A percentile compares a stretch with the other conserved stretches of the same genome.
These are phyloP conservation scores for Ehretia macrophylla DNA, from an alignment of 257 asterid genomes.

Conservation along the genomic window DNA sequence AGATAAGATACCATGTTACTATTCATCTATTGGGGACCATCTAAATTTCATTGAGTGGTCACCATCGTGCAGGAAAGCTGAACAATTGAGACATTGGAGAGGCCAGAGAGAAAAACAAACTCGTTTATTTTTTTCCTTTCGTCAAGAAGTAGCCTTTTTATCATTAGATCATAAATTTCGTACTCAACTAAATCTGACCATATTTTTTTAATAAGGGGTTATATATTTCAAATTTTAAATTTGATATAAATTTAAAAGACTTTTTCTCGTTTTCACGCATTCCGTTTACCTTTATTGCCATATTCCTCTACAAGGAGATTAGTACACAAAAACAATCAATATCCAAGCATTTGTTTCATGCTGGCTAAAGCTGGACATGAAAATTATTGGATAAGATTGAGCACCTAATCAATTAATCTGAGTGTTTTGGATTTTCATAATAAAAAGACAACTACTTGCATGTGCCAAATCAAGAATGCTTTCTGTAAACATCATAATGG, in stretches of 20 bases:
- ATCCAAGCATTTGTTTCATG: background rate
- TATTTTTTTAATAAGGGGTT: too few relatives aligned
- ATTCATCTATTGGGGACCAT: background rate
- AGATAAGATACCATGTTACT: background rate
- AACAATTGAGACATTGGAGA: background rate
- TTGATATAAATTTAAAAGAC: too few relatives aligned
- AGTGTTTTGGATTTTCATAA: background rate
- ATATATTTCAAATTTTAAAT: too few relatives aligned
- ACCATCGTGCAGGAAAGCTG: background rate
- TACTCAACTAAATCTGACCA: too few relatives aligned
- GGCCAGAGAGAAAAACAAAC: background rate
- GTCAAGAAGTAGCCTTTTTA: background rate
- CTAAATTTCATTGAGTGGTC: background rate
- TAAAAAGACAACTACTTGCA: background rate
- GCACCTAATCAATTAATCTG: background rate
- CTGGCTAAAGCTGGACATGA: background rate
- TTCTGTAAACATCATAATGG: background rate
- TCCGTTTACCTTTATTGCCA: background rate
- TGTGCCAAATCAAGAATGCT: slow-evolving; percentile 1
- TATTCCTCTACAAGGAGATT: background rate
- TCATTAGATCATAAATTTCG: too few relatives aligned
- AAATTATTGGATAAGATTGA: background rate
- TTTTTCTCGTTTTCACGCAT: too few relatives aligned
- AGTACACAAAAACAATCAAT: background rate
- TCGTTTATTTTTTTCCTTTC: background rate